phyloP scores from a whole-genome alignment of 2,329 filamentous ascomycete genomes.

The Neofusicoccum cordaticola region DNA sequence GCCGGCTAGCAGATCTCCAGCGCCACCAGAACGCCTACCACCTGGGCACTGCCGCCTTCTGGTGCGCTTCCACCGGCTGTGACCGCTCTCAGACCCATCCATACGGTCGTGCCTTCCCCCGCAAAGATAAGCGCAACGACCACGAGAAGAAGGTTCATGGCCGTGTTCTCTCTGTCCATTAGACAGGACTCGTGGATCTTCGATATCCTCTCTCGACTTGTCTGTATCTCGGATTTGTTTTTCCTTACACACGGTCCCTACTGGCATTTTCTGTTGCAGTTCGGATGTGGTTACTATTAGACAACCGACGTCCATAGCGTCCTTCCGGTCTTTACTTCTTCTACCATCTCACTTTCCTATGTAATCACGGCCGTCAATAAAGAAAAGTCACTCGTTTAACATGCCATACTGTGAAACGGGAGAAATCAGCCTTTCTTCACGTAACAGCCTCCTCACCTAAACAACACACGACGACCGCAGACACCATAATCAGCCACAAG shows the following conservation, averaged over 20 bases:
- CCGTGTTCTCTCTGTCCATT: not conserved
- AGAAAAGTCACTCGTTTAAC: not conserved
- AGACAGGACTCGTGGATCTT: accelerated
- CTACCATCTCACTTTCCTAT: no score
- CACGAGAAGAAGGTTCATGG: slow-evolving; percentile 17
- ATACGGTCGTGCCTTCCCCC: not conserved
- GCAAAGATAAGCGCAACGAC: slow-evolving; percentile 17
- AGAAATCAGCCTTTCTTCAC: not conserved
- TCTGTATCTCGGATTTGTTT: not conserved
- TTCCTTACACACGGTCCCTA: no score
- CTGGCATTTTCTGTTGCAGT: no score
- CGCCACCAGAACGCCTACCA: not conserved
- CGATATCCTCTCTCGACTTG: accelerated
- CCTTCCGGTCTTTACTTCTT: not conserved
- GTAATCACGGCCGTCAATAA: not conserved
- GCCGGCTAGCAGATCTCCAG: not conserved
- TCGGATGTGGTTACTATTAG: no score
- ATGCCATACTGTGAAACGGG: no score
- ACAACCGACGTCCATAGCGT: no score
- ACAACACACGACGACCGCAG: no score
- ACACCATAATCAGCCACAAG: no score
- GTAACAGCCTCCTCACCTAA: no score
- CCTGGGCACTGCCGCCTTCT: not conserved
- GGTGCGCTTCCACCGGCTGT: not conserved
- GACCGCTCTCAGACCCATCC: not conserved